Evolutionary conservation across 2,329 filamentous ascomycete genomes (phyloP).

Genomic region (Coniochaeta hoffmannii): DNA sequence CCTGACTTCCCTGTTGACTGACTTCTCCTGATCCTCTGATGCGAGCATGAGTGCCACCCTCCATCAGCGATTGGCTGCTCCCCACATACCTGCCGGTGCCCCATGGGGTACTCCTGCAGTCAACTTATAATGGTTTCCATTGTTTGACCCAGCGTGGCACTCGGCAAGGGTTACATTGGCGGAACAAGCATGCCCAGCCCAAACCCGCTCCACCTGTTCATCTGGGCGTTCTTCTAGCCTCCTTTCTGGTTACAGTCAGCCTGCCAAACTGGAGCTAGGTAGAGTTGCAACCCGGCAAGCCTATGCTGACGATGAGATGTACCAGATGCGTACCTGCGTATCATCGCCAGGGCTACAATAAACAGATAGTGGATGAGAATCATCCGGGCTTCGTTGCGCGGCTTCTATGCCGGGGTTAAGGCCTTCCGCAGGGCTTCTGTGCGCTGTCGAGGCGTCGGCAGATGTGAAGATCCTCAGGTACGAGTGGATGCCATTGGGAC

Average conservation of each 20-base stretch:
- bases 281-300: neutral
- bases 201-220: neutral
- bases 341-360: neutral
- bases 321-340: neutral
- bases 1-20: conserved; percentile 6
- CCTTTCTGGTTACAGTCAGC: neutral
- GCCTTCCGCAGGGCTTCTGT: neutral
- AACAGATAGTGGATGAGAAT: neutral
- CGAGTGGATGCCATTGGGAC: neutral
- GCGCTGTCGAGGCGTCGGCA: neutral
- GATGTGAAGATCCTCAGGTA: neutral
- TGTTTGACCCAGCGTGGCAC: neutral
- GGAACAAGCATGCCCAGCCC: conserved; percentile 4
- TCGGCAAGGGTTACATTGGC: conserved; percentile 1
- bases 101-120: conserved; percentile 2
- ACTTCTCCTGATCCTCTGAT: conserved; percentile 7
- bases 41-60: conserved; percentile 9
- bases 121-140: neutral
- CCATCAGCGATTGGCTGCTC: conserved; percentile 12
- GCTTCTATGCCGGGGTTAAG: neutral
- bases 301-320: neutral
- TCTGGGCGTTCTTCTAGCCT: neutral
- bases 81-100: neutral
- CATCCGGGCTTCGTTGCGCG: neutral
- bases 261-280: neutral